Evolutionary conservation across 495 filamentous ascomycete genomes (phyloP).

Genomic region (Polyplosphaeria fusca): DNA sequence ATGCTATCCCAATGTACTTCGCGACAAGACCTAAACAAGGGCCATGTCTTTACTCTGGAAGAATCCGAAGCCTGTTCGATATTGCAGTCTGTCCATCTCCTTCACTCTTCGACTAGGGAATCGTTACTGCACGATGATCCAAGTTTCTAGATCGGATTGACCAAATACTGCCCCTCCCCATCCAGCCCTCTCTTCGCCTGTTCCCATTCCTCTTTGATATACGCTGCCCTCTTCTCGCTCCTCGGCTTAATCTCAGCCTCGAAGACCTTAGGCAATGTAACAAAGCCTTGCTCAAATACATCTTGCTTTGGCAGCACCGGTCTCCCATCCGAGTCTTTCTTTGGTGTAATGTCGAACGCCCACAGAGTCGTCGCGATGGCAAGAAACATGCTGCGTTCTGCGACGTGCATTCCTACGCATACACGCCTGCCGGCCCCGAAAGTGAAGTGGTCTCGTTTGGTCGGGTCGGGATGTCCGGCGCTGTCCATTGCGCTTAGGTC

Average conservation of each 20-base stretch:
- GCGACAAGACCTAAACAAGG: too few species aligned
- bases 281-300: constrained; percentile 1
- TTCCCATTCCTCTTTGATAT: constrained; percentile 39
- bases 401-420: constrained; percentile 19
- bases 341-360: constrained; percentile 14
- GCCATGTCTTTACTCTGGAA: too few species aligned
- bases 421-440: constrained; percentile 19
- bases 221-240: constrained; percentile 40
- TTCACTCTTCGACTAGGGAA: too few species aligned
- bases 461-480: background rate
- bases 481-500: constrained; percentile 5
- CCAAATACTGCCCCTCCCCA: constrained; percentile 19
- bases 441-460: constrained; percentile 11
- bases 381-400: constrained; percentile 9
- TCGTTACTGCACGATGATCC: background rate
- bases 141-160: background rate
- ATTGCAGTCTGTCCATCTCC: too few species aligned
- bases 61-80: too few species aligned
- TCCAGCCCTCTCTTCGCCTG: constrained; percentile 48
- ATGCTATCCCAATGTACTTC: too few species aligned
- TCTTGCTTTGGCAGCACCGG: background rate
- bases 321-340: constrained; percentile 1
- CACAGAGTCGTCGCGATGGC: constrained; percentile 11
- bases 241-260: background rate
- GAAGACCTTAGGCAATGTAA: background rate